Base-by-base conservation (phyloP, 2,329 filamentous ascomycete genomes). In the Hypoxylon sp. region DNA sequence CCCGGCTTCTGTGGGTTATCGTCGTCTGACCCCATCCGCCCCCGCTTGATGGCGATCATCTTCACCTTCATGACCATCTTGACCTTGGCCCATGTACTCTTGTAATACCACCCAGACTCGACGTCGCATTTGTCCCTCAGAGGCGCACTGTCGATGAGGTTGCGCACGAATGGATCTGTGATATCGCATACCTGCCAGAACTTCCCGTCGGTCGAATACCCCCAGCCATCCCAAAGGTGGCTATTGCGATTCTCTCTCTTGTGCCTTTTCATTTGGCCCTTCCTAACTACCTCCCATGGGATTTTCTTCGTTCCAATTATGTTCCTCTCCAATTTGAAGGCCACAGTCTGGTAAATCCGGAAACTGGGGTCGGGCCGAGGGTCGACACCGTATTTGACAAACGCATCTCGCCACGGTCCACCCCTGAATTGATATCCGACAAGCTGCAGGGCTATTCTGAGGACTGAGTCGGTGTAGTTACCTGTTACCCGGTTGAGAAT, bases 151-250 rank as follows among this genome's bases (percentile, higher is more conserved):
- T 89, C 86, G 42, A 97, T 84, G 2, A 98, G 82, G 10, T 83
- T 79, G 0, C 83, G 82, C 1, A 98, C 83, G 0, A 94, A 76
- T 0, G 93, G 92, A 74, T 98, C 95, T 0, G 89, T 91, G 60
- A 98, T 91, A 78, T 99, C 96, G 81, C 94, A 97, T 27, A 97
- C 87, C 83, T 98, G 96, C 92, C 94, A 99, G 54, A 96, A 91
- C 75, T 96, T 96, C 42, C 94, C 94, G 75, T 97, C 94, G 1
- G 88, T 87, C 15, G 89, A 88, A 60, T 95, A 88, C 1, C 86
- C 87, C 65, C 89, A 84, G 51, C 95, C 95, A 68, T 97, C 93
- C 79, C 98, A 98, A 1, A 95, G 83, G 79, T 98, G 94, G 58
- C 85, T 90, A 31, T 82, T 78, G 19, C 79, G 80, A 35, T 81